These are phyloP conservation scores for Lathyrus aphaca DNA, from an alignment of 306 rosid species.

Conservation along the genomic window DNA sequence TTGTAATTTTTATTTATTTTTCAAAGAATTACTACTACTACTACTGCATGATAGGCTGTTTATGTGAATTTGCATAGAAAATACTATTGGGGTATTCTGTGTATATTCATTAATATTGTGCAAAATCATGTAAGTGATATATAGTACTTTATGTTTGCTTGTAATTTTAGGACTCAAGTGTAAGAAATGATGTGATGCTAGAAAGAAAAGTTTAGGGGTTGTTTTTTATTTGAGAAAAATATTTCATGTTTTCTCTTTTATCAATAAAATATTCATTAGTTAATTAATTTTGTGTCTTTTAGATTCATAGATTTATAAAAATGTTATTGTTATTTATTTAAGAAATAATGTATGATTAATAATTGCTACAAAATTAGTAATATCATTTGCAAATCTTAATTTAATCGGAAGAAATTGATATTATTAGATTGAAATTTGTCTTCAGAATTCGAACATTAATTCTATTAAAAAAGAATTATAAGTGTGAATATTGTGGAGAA, in stretches of 20 bases:
- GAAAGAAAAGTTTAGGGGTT: neutral
- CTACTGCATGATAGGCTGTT: neutral
- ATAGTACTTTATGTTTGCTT: conserved; percentile 27
- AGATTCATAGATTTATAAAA: neutral
- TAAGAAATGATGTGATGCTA: conserved; percentile 12
- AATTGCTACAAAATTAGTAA: too few relatives aligned
- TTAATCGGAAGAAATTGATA: too few relatives aligned
- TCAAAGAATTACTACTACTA: conserved; percentile 8
- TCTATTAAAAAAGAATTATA: too few relatives aligned
- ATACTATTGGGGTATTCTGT: conserved; percentile 21
- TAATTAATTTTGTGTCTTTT: neutral
- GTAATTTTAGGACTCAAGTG: conserved; percentile 38
- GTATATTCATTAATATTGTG: conserved; percentile 27
- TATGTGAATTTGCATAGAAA: conserved; percentile 36
- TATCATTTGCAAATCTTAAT: too few relatives aligned
- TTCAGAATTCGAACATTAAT: too few relatives aligned
- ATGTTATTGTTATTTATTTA: too few relatives aligned
- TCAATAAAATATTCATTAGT: neutral
- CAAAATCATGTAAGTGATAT: conserved; percentile 34
- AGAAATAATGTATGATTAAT: too few relatives aligned
- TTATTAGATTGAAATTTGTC: too few relatives aligned
- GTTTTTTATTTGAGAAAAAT: neutral
- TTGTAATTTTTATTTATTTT: neutral
- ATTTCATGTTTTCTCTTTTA: neutral
- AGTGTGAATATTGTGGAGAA: too few relatives aligned